phyloP scores from a whole-genome alignment of 2,329 filamentous ascomycete genomes.

The Neocatenulostroma microsporum region DNA sequence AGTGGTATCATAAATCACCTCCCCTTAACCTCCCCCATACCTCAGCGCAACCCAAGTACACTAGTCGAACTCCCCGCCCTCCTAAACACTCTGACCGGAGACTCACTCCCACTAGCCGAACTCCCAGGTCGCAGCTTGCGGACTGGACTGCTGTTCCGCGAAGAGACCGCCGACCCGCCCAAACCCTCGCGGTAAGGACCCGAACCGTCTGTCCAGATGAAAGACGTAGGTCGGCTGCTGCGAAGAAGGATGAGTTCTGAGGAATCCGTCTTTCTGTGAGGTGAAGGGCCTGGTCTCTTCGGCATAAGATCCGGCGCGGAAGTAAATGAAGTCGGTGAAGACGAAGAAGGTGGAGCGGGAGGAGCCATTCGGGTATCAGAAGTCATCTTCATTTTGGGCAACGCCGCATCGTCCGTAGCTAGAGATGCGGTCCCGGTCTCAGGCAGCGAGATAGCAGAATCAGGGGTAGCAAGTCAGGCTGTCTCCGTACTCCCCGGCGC shows the following conservation, averaged over 20 bases:
- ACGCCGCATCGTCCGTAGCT: too few species aligned
- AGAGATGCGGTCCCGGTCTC: background rate
- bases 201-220: too few species aligned
- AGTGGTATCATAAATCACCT: slow-evolving; percentile 8
- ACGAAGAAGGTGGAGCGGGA: too few species aligned
- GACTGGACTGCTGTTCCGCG: slow-evolving; percentile 6
- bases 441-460: background rate
- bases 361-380: too few species aligned
- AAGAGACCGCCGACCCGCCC: slow-evolving; percentile 1
- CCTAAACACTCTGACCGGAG: slow-evolving; percentile 13
- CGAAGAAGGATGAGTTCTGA: slow-evolving; percentile 5
- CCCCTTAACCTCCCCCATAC: too few species aligned
- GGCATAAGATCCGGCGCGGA: too few species aligned
- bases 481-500: background rate
- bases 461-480: too few species aligned
- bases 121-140: slow-evolving; percentile 2
- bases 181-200: too few species aligned
- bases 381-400: too few species aligned
- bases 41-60: slow-evolving; percentile 12
- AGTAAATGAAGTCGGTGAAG: too few species aligned
- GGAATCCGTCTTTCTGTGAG: slow-evolving; percentile 1
- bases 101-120: slow-evolving; percentile 8
- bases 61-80: slow-evolving; percentile 11
- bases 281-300: background rate
- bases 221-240: background rate